Evolutionary conservation across 805 yeast species (phyloP), one percentile per base, ranked within the genome.

Genomic region (Blastobotrys mokoenaii): DNA sequence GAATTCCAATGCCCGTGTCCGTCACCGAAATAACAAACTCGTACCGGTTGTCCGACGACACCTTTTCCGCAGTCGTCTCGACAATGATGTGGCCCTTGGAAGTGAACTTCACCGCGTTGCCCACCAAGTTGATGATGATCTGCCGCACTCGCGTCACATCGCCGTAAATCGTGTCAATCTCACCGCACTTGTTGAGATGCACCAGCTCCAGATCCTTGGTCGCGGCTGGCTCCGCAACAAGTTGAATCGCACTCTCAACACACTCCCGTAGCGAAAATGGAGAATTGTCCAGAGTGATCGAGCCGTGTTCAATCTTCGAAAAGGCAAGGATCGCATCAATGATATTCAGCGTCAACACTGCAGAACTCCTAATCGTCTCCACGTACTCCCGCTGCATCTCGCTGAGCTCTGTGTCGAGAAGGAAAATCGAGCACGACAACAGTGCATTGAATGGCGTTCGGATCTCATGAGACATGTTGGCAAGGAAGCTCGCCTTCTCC

Each of bases 401-500:
- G 11, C 59, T 65, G 46, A 74, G 58, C 2, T 63, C 65, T 0
- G 80, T 74, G 47, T 74, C 78, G 43, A 74, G 58, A 27, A 54
- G 43, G 47, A 54, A 54, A 31, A 54, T 53, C 8, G 57, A 49
- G 30, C 58, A 54, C 17, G 58, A 54, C 45, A 75, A 61, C 49
- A 74, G 70, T 2, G 73, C 68, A 52, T 76, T 75, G 59, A 74
- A 74, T 1, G 80, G 80, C 1, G 80, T 74, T 41, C 80, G 60
- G 41, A 74, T 74, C 51, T 74, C 80, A 52, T 74, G 80, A 1
- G 79, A 74, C 80, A 74, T 74, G 49, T 74, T 75, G 6, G 71
- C 72, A 46, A 74, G 55, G 54, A 74, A 74, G 43, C 74, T 72
- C 3, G 79, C 75, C 58, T 73, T 74, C 53, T 72, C 77, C 3